These are phyloP conservation scores for Nemophila menziesii DNA, from an alignment of 257 asterid species.

Conservation along the genomic window DNA sequence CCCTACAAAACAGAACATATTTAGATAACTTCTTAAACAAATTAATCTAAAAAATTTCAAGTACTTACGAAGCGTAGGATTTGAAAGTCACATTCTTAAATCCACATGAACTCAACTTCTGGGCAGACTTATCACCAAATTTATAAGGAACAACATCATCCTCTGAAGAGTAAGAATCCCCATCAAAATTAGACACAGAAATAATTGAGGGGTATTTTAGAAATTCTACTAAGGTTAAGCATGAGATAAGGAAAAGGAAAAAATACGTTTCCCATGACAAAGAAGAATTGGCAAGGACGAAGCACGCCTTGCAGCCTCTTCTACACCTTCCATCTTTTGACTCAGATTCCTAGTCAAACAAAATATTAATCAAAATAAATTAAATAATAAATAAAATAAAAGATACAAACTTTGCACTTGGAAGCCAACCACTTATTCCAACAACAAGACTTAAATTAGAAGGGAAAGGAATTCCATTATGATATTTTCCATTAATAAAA, in stretches of 20 bases:
- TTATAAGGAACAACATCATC: slow-evolving; percentile 62
- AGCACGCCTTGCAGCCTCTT: slow-evolving; percentile 56
- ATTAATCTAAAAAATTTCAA: not conserved
- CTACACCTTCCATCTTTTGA: slow-evolving; percentile 38
- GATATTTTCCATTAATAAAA: slow-evolving; percentile 49
- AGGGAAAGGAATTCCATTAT: slow-evolving; percentile 50
- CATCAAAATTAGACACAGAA: not conserved
- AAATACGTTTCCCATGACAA: slow-evolving; percentile 73
- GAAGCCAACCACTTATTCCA: slow-evolving; percentile 96
- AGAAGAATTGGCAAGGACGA: slow-evolving; percentile 70
- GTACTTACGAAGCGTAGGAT: slow-evolving; percentile 43
- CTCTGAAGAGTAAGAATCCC: slow-evolving; percentile 24
- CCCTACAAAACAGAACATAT: slow-evolving; percentile 31
- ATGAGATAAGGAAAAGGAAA: no score
- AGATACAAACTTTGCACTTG: slow-evolving; percentile 58
- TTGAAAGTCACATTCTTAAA: slow-evolving; percentile 51
- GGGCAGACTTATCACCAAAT: slow-evolving; percentile 58
- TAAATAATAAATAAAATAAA: slow-evolving; percentile 2
- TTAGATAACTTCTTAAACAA: not conserved
- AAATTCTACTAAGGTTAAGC: no score
- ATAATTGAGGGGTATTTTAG: no score
- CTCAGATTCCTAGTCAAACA: slow-evolving; percentile 40
- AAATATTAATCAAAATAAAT: not conserved
- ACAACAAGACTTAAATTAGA: slow-evolving; percentile 56
- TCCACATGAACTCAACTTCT: slow-evolving; percentile 41